Percentiles rank a stretch among this genome's conserved stretches.
Evolutionary conservation across 768 basidiomycete species (phyloP).

Genomic region (Leccinum sublutescens): DNA sequence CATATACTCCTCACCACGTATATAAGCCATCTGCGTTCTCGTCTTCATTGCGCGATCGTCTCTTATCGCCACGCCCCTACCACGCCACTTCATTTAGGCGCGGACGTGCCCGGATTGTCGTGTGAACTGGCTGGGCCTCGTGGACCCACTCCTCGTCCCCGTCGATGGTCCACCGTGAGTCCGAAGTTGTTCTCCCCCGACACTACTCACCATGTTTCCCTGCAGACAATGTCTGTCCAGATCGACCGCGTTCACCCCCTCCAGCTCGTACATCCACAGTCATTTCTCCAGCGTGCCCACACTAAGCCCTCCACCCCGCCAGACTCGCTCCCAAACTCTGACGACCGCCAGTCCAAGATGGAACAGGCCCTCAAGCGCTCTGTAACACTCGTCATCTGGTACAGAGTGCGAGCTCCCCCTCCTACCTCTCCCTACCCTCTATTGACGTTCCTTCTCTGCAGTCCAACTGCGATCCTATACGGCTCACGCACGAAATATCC

Average conservation of each 20-base stretch:
- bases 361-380: constrained; percentile 47
- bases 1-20: no score
- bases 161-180: no score
- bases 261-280: constrained; percentile 8
- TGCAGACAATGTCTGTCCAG: constrained; percentile 22
- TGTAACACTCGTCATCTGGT: constrained; percentile 68
- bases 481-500: constrained; percentile 54
- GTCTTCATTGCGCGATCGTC: no score
- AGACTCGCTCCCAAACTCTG: constrained; percentile 5
- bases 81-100: no score
- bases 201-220: constrained; percentile 4
- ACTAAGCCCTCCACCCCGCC: constrained; percentile 14
- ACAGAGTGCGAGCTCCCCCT: constrained; percentile 44
- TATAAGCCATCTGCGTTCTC: no score
- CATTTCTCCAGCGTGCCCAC: constrained; percentile 11
- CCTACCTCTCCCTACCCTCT: background rate
- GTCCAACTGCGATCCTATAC: constrained; percentile 54
- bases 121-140: no score
- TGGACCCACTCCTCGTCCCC: no score
- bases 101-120: no score
- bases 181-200: background rate
- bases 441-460: constrained; percentile 22
- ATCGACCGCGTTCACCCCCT: constrained; percentile 26
- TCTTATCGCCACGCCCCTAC: no score
- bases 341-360: constrained; percentile 32